A percentile compares a stretch with the other conserved stretches of the same genome.
phyloP scores from a whole-genome alignment of 2,329 filamentous ascomycete genomes.

The Botryosphaeria dothidea region DNA sequence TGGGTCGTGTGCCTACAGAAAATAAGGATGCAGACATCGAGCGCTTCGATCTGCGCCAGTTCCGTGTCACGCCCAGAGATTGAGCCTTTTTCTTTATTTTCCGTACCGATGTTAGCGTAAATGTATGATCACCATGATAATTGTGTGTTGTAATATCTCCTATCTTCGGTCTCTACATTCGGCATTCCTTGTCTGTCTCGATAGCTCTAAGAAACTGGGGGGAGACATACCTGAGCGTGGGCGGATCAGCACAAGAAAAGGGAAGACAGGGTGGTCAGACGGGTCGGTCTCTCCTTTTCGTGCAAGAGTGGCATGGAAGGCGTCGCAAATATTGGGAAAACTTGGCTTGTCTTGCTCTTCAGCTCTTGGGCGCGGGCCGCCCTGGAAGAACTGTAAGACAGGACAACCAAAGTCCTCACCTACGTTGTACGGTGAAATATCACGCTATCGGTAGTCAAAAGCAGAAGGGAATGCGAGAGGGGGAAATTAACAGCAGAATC shows the following conservation, averaged over 20 bases:
- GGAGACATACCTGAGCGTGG: background rate
- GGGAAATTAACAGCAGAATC: too few relatives aligned
- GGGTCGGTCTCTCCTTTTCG: too few relatives aligned
- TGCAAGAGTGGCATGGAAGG: too few relatives aligned
- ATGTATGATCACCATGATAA: background rate
- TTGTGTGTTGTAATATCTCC: background rate
- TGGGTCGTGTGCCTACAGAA: background rate
- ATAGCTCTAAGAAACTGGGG: background rate
- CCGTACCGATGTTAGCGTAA: background rate
- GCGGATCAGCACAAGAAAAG: too few relatives aligned
- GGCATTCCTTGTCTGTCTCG: background rate
- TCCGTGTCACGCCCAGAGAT: background rate
- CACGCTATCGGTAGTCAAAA: too few relatives aligned
- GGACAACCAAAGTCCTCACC: background rate
- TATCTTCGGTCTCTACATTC: too few relatives aligned
- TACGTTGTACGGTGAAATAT: too few relatives aligned
- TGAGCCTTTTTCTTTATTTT: background rate
- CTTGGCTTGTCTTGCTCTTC: too few relatives aligned
- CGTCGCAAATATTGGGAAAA: too few relatives aligned
- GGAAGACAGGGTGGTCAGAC: too few relatives aligned
- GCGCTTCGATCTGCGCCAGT: conserved; percentile 13
- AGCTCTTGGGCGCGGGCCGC: background rate
- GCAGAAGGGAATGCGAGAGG: too few relatives aligned
- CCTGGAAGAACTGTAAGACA: background rate
- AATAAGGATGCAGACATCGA: background rate